These are phyloP conservation scores for Wickerhamomyces sp. DNA, from an alignment of 1,139 yeast genomes.

Conservation along the genomic window DNA sequence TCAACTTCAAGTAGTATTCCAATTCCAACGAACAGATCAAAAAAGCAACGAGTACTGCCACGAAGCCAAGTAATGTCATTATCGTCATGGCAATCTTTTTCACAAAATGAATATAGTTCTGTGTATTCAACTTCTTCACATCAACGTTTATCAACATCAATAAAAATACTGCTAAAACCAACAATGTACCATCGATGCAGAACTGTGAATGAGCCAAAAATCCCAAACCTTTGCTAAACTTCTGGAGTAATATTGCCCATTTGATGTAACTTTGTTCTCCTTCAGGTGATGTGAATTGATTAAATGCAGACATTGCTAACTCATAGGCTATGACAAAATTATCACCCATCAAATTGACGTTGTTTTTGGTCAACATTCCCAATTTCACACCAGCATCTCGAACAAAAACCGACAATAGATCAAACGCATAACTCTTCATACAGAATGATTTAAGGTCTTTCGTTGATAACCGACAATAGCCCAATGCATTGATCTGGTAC, in stretches of 20 bases:
- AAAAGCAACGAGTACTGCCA: constrained; percentile 11
- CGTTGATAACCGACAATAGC: constrained; percentile 41
- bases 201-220: constrained; percentile 15
- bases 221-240: constrained; percentile 22
- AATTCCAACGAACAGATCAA: constrained; percentile 18
- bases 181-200: constrained; percentile 3
- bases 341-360: constrained; percentile 35
- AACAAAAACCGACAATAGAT: constrained; percentile 40
- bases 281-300: constrained; percentile 13
- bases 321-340: constrained; percentile 37
- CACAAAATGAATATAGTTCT: not conserved
- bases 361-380: constrained; percentile 35
- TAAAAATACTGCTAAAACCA: constrained; percentile 2
- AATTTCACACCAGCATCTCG: constrained; percentile 47
- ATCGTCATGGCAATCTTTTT: constrained; percentile 6
- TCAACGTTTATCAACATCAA: constrained; percentile 1
- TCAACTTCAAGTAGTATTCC: constrained; percentile 17
- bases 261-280: constrained; percentile 14
- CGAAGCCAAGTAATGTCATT: constrained; percentile 9
- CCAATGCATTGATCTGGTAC: constrained; percentile 41
- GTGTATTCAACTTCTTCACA: not conserved
- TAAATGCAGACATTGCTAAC: constrained; percentile 20
- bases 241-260: constrained; percentile 22
- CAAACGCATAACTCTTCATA: constrained; percentile 37
- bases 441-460: constrained; percentile 28